Percentiles rank a stretch among this genome's conserved stretches.
phyloP scores from a whole-genome alignment of 495 filamentous ascomycete species.

The Penicillium lagena region DNA sequence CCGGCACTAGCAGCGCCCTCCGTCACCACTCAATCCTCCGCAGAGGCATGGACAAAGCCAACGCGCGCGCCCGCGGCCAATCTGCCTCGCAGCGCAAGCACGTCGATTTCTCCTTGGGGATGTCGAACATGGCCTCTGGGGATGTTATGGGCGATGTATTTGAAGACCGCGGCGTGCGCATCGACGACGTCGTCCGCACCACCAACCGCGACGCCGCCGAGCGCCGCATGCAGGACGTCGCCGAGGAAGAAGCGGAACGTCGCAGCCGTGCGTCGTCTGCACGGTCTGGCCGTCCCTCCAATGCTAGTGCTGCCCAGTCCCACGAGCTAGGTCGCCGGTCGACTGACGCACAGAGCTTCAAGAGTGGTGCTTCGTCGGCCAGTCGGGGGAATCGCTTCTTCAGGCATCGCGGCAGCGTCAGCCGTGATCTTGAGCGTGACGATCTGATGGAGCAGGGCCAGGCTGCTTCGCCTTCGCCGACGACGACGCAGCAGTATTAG shows the following conservation, averaged over 20 bases:
- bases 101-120: constrained; percentile 72
- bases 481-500: not conserved
- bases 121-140: constrained; percentile 50
- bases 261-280: constrained; percentile 21
- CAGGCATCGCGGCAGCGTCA: constrained; percentile 23
- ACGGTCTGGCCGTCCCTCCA: constrained; percentile 19
- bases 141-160: constrained; percentile 67
- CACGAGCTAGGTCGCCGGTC: constrained; percentile 19
- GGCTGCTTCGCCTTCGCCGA: constrained; percentile 1
- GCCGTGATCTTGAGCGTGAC: constrained; percentile 14
- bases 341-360: constrained; percentile 26
- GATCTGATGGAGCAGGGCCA: constrained; percentile 31
- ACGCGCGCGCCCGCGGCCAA: constrained; percentile 47
- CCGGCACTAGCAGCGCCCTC: constrained; percentile 14
- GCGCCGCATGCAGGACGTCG: constrained; percentile 39
- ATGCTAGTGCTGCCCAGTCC: constrained; percentile 14
- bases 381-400: constrained; percentile 35
- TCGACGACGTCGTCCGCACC: constrained; percentile 32
- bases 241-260: constrained; percentile 34
- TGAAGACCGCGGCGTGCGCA: constrained; percentile 39
- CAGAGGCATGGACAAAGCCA: constrained; percentile 34
- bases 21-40: constrained; percentile 50
- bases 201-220: constrained; percentile 36
- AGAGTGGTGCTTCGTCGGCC: constrained; percentile 23
- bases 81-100: constrained; percentile 54